Evolutionary conservation across 2,329 filamentous ascomycete species (phyloP), one percentile per base, ranked within the genome.

Genomic region (Ophiocordyceps camponoti-rufipedis): DNA sequence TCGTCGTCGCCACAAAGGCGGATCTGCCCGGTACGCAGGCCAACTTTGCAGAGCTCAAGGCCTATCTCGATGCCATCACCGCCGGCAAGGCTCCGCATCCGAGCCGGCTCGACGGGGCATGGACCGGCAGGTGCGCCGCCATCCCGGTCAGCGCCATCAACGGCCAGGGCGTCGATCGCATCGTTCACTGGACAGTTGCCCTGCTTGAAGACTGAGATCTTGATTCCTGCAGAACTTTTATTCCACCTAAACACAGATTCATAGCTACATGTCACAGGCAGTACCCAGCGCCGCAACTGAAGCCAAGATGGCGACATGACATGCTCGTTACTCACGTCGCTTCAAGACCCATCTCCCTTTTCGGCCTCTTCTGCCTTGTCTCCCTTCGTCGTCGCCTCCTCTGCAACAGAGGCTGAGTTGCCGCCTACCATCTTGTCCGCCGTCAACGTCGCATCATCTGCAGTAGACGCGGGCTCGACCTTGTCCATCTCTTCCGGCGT

Each of bases 1-100:
- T 94, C 55, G 88, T 95, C 5, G 79, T 95, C 41, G 89, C 85
- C 1, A 95, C 88, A 18, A 96, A 96, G 63, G 88, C 85, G 1
- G 89, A 96, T 59, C 60, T 94, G 46, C 75, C 80, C 4, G 74
- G 73, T 3, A 94, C 91, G 2, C 75, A 87, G 59, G 73, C 78
- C 23, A 93, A 91, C 57, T 98, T 85, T 59, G 63, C 61, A 33
- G 62, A 66, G 44, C 65, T 98, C 52, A 78, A 78, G 52, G 63
- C 64, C 9, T 94, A 95, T 61, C 63, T 98, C 4, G 68, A 73
- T 5, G 66, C 65, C 4, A 71, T 96, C 23, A 74, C 74, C 44
- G 66, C 65, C 1, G 80, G 82, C 1, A 62, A 66, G 18, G 70
- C 72, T 47, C 67, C 71, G 28, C 89, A 95, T 61, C 89, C 88